Percentiles rank a stretch among this genome's conserved stretches.
phyloP scores from a whole-genome alignment of 1,139 yeast species.

The Geotrichum siamense region DNA sequence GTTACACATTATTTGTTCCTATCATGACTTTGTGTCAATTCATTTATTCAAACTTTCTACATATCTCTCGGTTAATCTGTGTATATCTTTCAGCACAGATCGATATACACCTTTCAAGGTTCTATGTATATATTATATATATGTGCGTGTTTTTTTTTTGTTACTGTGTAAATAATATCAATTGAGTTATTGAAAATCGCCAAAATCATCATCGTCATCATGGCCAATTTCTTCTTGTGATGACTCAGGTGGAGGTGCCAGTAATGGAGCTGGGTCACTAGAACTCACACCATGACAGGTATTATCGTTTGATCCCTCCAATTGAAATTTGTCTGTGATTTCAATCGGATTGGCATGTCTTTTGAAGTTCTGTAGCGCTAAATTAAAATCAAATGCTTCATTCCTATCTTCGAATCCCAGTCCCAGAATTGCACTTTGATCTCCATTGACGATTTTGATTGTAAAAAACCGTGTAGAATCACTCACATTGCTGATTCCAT shows the following conservation, averaged over 20 bases:
- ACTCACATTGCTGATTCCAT: constrained; percentile 27
- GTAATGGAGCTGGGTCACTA: constrained; percentile 13
- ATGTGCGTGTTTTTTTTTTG: too few species aligned
- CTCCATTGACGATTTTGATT: constrained; percentile 31
- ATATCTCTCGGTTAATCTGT: too few species aligned
- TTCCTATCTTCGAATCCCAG: constrained; percentile 37
- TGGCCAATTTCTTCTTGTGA: constrained; percentile 21
- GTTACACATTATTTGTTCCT: too few species aligned
- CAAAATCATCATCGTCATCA: constrained; percentile 37
- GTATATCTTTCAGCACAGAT: too few species aligned
- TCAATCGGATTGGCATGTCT: constrained; percentile 20
- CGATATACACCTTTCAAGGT: too few species aligned
- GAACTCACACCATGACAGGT: constrained; percentile 5
- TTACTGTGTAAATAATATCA: not conserved
- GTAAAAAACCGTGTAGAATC: constrained; percentile 34
- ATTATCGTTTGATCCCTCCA: not conserved
- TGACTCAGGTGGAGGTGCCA: constrained; percentile 22
- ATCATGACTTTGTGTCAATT: too few species aligned
- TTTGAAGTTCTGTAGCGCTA: constrained; percentile 36
- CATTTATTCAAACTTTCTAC: too few species aligned
- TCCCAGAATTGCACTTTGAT: constrained; percentile 36
- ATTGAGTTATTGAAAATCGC: constrained; percentile 36
- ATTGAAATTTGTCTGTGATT: not conserved
- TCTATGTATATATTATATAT: too few species aligned
- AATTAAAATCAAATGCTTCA: constrained; percentile 37